Percentiles rank a stretch among this genome's conserved stretches.
These are phyloP conservation scores for Ceratocystis colombiana DNA, from an alignment of 2,329 filamentous ascomycete genomes.

Conservation along the genomic window DNA sequence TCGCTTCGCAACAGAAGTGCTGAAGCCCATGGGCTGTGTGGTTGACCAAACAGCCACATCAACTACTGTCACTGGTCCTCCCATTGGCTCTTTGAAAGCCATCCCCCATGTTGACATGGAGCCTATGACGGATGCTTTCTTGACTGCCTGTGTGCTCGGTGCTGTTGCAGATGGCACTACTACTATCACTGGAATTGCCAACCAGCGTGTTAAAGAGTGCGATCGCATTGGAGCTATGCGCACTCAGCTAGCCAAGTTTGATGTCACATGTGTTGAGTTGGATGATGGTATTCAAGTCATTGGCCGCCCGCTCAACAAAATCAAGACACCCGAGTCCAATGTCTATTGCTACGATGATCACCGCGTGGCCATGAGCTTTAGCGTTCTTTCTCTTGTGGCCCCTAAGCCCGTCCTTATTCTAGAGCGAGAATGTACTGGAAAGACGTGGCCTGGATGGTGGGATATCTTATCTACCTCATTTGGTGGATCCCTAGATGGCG, in stretches of 20 bases:
- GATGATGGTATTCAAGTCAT: conserved; percentile 82
- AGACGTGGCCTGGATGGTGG: conserved; percentile 99
- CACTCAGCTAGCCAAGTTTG: conserved; percentile 87
- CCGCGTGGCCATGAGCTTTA: conserved; percentile 96
- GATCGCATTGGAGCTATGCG: conserved; percentile 95
- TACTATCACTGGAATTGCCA: conserved; percentile 85
- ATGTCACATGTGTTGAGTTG: conserved; percentile 72
- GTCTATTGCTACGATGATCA: conserved; percentile 96
- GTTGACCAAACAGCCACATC: conserved; percentile 77
- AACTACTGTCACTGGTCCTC: conserved; percentile 88
- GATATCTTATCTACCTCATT: conserved; percentile 63
- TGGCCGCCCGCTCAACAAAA: conserved; percentile 40
- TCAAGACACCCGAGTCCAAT: conserved; percentile 50
- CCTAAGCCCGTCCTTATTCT: conserved; percentile 65
- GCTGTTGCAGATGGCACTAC: conserved; percentile 79
- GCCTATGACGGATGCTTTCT: conserved; percentile 96
- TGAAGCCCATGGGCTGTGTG: conserved; percentile 84
- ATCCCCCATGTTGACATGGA: conserved; percentile 91
- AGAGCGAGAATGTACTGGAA: conserved; percentile 86
- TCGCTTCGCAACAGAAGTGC: conserved; percentile 80
- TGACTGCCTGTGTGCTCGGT: conserved; percentile 86
- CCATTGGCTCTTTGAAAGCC: conserved; percentile 59
- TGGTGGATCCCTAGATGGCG: conserved; percentile 44
- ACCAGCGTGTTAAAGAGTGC: conserved; percentile 96
- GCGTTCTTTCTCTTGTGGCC: conserved; percentile 66